These are phyloP conservation scores for Clarireedia sp. DNA, from an alignment of 2,329 filamentous ascomycete species.

Conservation along the genomic window DNA sequence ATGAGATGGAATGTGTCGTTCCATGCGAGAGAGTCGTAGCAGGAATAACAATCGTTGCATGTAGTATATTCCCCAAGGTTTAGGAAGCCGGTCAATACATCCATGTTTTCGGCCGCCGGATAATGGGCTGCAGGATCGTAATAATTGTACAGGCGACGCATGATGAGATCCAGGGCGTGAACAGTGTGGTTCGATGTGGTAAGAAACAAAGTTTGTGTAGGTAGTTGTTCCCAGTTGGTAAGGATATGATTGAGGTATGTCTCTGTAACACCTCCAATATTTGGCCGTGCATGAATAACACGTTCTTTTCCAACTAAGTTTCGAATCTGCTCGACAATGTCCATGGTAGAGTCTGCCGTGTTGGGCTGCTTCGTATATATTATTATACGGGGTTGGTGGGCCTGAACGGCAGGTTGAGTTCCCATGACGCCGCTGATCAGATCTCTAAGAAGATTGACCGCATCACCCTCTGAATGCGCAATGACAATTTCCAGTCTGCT, in stretches of 20 bases:
- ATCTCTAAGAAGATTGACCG: slow-evolving; percentile 13
- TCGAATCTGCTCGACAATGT: slow-evolving; percentile 3
- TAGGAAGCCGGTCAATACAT: slow-evolving; percentile 34
- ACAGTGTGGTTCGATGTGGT: slow-evolving; percentile 3
- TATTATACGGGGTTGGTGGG: slow-evolving; percentile 15
- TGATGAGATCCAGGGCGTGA: slow-evolving; percentile 4
- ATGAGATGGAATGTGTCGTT: slow-evolving; percentile 33
- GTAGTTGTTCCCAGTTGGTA: slow-evolving; percentile 34
- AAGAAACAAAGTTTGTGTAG: slow-evolving; percentile 40
- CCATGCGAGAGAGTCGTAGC: slow-evolving; percentile 35
- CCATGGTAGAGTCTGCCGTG: slow-evolving; percentile 6
- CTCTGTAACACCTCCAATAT: slow-evolving; percentile 37
- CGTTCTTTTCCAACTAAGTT: not conserved
- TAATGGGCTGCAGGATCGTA: slow-evolving; percentile 27
- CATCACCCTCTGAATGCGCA: slow-evolving; percentile 22
- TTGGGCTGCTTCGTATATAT: slow-evolving; percentile 25
- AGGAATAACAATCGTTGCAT: slow-evolving; percentile 34
- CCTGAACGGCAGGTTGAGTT: slow-evolving; percentile 7
- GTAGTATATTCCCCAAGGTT: slow-evolving; percentile 34
- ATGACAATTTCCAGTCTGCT: slow-evolving; percentile 25
- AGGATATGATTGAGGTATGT: slow-evolving; percentile 41
- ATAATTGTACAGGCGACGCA: slow-evolving; percentile 15
- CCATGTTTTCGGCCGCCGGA: slow-evolving; percentile 34
- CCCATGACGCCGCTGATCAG: slow-evolving; percentile 17
- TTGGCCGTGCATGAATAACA: slow-evolving; percentile 22